phyloP scores from a whole-genome alignment of 2,329 filamentous ascomycete genomes.

The Moelleriella libera region DNA sequence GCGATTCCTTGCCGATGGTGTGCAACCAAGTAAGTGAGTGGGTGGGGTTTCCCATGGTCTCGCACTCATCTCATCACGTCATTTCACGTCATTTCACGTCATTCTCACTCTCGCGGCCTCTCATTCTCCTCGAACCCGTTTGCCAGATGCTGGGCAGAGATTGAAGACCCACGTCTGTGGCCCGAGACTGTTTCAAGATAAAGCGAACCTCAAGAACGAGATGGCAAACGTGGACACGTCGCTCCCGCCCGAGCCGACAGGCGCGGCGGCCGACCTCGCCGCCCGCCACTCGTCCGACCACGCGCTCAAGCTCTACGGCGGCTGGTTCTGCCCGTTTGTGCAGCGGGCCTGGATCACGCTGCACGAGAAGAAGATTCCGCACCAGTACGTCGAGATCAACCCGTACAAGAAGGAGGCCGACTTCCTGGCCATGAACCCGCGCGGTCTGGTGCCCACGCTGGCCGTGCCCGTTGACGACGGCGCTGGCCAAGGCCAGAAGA shows the following conservation, averaged over 20 bases:
- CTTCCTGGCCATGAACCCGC: conserved; percentile 58
- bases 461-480: conserved; percentile 25
- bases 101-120: too few relatives aligned
- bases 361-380: conserved; percentile 56
- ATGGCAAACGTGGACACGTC: conserved; percentile 35
- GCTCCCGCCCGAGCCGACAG: conserved; percentile 30
- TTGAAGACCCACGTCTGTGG: too few relatives aligned
- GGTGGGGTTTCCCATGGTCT: too few relatives aligned
- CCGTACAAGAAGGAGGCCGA: conserved; percentile 59
- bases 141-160: too few relatives aligned
- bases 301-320: conserved; percentile 51
- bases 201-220: neutral
- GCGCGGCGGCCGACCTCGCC: conserved; percentile 32
- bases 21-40: too few relatives aligned
- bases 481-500: conserved; percentile 7
- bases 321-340: conserved; percentile 62
- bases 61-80: too few relatives aligned
- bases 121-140: too few relatives aligned
- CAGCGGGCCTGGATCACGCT: conserved; percentile 62
- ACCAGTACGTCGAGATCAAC: conserved; percentile 68
- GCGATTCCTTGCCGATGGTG: too few relatives aligned
- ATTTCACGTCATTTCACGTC: too few relatives aligned
- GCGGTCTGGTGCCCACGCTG: conserved; percentile 62
- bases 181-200: too few relatives aligned
- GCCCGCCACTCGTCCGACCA: conserved; percentile 30